Base-by-base conservation (phyloP, 768 basidiomycete genomes). In the Termitomyces sp. region DNA sequence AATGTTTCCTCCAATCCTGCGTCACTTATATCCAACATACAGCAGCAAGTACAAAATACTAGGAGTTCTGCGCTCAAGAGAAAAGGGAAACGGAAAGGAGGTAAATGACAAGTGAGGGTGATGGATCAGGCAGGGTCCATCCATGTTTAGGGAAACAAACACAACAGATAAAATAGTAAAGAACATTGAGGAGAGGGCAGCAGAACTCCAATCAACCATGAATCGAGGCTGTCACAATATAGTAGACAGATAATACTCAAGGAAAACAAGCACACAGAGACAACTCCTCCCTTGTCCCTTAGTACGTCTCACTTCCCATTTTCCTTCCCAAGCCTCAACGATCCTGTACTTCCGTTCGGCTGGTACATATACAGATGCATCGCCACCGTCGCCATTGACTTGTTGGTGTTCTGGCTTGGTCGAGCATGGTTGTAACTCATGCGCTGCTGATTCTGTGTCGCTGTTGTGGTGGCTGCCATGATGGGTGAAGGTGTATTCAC, bases 401-500 rank as follows among this genome's bases (percentile, higher is more conserved):
- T 58, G 13, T 36, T 49, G 9, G 55, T 52, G 22, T 68, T 64
- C 52, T 71, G 69, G 39, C 54, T 59, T 5, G 79, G 76, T 44
- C 82, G 79, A 4, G 78, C 75, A 11, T 86, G 80, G 64, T 88
- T 88, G 69, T 88, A 88, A 62, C 79, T 77, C 61, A 76, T 75
- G 15, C 80, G 72, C 40, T 77, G 78, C 40, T 76, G 80, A n/a
- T 81, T 82, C 38, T 73, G 75, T 7, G 55, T 57, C 68, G 40
- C 42, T 52, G 59, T 7, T 69, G 69, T 50, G 1, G 78, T 66
- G n/a, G 75, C 65, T 4, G 80, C 64, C 20, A 88, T 76, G 4
- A 87, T 81, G 2, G 87, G 81, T 5, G 87, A 83, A 0, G 82
- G 69, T 2, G 85, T 84, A 49, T 80, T 79, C 11, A 80, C 84